Evolutionary conservation across 2,329 filamentous ascomycete genomes (phyloP), one percentile per base, ranked within the genome.

Genomic region (Chrysoporthe deuterocubensis): DNA sequence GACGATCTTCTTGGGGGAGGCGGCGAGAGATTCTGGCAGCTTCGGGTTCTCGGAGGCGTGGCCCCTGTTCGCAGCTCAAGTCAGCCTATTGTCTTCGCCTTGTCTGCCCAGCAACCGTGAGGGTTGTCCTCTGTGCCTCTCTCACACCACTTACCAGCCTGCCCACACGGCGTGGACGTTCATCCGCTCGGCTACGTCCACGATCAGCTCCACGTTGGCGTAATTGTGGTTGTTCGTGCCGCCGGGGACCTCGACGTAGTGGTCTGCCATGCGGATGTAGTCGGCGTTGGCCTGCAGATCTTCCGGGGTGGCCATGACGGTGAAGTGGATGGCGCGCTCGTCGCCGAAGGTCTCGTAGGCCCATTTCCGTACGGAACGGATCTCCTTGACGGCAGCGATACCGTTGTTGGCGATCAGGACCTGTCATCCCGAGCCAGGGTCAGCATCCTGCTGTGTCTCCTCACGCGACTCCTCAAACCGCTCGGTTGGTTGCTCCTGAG

Each of bases 151-250:
- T 85, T 82, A 96, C 94, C 96, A 99, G 86, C 96, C 96, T 75
- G 96, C 96, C 96, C 96, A 99, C 18, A 99, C 96, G 69, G 96
- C 96, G 77, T 99, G 96, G 70, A 99, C 96, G 75, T 95, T 89
- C 94, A 97, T 98, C 71, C 96, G 93, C 86, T 99, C 96, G 37
- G 96, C 96, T 78, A 99, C 90, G 84, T 99, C 96, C 73, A 99
- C 96, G 81, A 99, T 99, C 78, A 99, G 87, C 84, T 99, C 96
- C 69, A 99, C 96, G 79, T 99, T 99, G 83, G 96, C 96, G 82
- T 99, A 99, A 83, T 99, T 99, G 90, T 99, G 97, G 87, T 99
- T 99, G 85, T 99, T 99, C 71, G 96, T 99, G 78, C 96, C 96
- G 77, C 96, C 96, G 44, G 96, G 96, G 70, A 99, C 95, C 83